Evolutionary conservation across 768 basidiomycete genomes (phyloP).

Genomic region (Inosperma sp.): DNA sequence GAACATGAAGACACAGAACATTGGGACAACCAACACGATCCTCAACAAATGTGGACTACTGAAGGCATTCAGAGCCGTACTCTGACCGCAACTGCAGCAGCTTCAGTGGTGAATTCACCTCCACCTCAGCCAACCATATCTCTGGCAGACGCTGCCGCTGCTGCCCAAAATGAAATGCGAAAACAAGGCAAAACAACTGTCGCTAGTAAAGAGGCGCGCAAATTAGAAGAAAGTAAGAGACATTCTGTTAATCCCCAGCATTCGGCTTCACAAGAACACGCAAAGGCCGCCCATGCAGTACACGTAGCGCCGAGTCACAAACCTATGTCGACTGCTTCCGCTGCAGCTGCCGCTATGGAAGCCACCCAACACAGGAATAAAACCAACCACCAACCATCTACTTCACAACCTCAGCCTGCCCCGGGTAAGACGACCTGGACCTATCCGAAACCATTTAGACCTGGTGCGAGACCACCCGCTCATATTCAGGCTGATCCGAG

Average conservation of each 20-base stretch:
- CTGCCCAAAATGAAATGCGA: conserved; percentile 17
- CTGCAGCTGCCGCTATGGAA: conserved; percentile 19
- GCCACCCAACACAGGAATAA: conserved; percentile 12
- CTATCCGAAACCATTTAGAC: conserved; percentile 19
- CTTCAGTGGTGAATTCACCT: conserved; percentile 24
- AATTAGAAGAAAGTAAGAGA: conserved; percentile 20
- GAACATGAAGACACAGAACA: conserved; percentile 18
- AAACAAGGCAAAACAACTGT: conserved; percentile 19
- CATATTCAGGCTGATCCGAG: conserved; percentile 21
- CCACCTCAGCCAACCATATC: conserved; percentile 15
- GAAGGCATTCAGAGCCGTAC: conserved; percentile 21
- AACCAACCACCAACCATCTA: conserved; percentile 9
- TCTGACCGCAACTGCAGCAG: conserved; percentile 23
- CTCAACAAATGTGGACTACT: conserved; percentile 14
- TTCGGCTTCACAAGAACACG: conserved; percentile 12
- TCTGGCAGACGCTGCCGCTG: conserved; percentile 19
- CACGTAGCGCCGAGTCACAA: conserved; percentile 6
- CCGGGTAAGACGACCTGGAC: conserved; percentile 21
- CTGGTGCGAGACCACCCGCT: conserved; percentile 14
- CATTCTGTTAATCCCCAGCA: conserved; percentile 10
- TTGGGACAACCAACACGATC: conserved; percentile 18
- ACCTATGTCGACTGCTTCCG: conserved; percentile 23
- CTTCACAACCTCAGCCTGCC: conserved; percentile 4
- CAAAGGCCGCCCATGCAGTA: conserved; percentile 12
- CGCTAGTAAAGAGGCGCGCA: conserved; percentile 29